Evolutionary conservation across 108 stramenopile genomes (phyloP).

Genomic region (Skeletonema marinoi): DNA sequence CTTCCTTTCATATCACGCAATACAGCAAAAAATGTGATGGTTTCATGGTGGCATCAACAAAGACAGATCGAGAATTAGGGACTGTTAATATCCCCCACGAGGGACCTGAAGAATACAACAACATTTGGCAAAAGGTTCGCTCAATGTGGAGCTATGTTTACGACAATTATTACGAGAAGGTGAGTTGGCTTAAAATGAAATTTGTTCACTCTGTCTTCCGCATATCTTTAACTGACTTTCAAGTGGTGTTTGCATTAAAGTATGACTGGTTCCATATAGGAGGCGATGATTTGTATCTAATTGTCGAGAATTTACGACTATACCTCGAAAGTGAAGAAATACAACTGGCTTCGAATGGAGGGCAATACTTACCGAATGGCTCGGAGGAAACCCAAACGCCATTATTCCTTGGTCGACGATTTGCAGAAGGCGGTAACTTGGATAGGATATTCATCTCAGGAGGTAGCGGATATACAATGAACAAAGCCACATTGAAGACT

Average conservation of each 20-base stretch:
- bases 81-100: slow-evolving; percentile 92
- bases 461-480: slow-evolving; percentile 94
- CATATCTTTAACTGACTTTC: slow-evolving; percentile 4
- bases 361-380: slow-evolving; percentile 73
- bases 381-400: slow-evolving; percentile 75
- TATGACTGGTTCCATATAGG: slow-evolving; percentile 78
- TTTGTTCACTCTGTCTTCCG: slow-evolving; percentile 22
- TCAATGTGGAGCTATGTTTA: slow-evolving; percentile 96
- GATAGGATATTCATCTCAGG: slow-evolving; percentile 92
- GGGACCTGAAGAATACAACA: slow-evolving; percentile 94
- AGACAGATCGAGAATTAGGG: slow-evolving; percentile 71
- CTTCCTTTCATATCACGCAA: not conserved
- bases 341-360: slow-evolving; percentile 81
- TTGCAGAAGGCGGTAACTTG: slow-evolving; percentile 72
- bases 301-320: slow-evolving; percentile 91
- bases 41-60: slow-evolving; percentile 92
- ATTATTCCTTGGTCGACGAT: slow-evolving; percentile 88
- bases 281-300: slow-evolving; percentile 92
- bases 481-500: slow-evolving; percentile 87
- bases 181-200: slow-evolving; percentile 54
- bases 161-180: slow-evolving; percentile 87
- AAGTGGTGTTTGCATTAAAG: slow-evolving; percentile 3
- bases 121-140: slow-evolving; percentile 98
- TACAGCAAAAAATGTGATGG: slow-evolving; percentile 93
- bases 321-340: slow-evolving; percentile 89